Base-by-base conservation (phyloP, 2,329 filamentous ascomycete genomes). In the Elsinoe batatas region DNA sequence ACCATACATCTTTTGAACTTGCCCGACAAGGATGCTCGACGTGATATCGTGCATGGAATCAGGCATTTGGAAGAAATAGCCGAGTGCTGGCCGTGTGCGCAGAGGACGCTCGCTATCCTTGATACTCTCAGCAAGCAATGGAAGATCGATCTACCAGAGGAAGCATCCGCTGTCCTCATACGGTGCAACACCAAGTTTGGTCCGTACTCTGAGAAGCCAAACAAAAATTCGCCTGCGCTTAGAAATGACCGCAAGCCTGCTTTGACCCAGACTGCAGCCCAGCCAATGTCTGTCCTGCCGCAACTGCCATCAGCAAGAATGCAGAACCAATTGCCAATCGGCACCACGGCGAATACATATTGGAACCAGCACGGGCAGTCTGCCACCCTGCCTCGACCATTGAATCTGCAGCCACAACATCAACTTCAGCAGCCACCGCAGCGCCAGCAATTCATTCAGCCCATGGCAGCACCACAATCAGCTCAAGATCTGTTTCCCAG, bases 41-140 rank as follows among this genome's bases (percentile, higher is more conserved):
- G 91, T 63, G 91, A 97, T 68, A 88, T 98, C 40, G 85, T 88
- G 3, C 91, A 96, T 63, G 90, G 91, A 1, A 79, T 95, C 42
- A 91, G 88, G 64, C 88, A 95, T 60, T 79, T 97, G 1, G 91
- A 97, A 68, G 91, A 97, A 65, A 96, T 98, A 63, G 89, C 89
- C 0, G 91, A 96, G 68, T 86, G 90, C 63, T 98, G 93, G 93
- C 80, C 90, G 0, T 93, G 90, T 64, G 91, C 91, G 8, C 80
- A 91, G 54, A 81, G 91, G 11, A 91, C 91, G 0, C 76, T 97
- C 5, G 82, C 83, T 58, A 95, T 97, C 47, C 76, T 98, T 42
- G 90, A 86, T 61, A 82, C 94, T 3, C 80, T 95, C 11, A 85
- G 86, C 0, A 81, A 83, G n/a, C 93, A 93, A 64, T 97, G 93